A percentile compares a stretch with the other conserved stretches of the same genome.
phyloP scores from a whole-genome alignment of 2,329 filamentous ascomycete species.

The Botrytis fabae region DNA sequence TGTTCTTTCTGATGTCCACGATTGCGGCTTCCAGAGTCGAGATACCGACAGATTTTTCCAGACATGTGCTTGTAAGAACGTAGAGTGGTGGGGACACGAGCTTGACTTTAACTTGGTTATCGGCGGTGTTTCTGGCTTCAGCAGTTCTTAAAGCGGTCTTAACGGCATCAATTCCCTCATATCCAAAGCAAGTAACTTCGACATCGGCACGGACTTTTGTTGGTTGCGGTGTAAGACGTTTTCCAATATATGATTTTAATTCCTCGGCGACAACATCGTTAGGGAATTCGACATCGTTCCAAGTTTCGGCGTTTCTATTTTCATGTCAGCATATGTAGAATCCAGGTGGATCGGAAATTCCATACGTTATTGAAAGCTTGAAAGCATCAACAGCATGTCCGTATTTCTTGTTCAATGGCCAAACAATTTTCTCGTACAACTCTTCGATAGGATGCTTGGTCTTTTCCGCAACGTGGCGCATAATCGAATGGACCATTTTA shows the following conservation, averaged over 20 bases:
- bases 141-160: conserved; percentile 89
- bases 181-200: conserved; percentile 92
- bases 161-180: conserved; percentile 97
- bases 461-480: conserved; percentile 98
- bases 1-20: conserved; percentile 78
- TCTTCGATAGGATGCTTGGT: conserved; percentile 90
- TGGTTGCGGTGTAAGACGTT: conserved; percentile 95
- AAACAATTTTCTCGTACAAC: conserved; percentile 90
- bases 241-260: conserved; percentile 92
- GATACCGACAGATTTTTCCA: conserved; percentile 90
- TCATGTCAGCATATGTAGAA: conserved; percentile 26
- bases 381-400: conserved; percentile 97
- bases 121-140: conserved; percentile 86
- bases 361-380: conserved; percentile 96
- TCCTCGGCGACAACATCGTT: conserved; percentile 84
- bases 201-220: conserved; percentile 98
- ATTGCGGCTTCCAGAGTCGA: conserved; percentile 85
- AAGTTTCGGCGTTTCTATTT: conserved; percentile 86
- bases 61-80: conserved; percentile 90
- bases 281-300: conserved; percentile 89
- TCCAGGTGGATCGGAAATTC: conserved; percentile 18
- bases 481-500: conserved; percentile 98
- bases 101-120: conserved; percentile 96
- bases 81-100: conserved; percentile 97
- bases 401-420: conserved; percentile 97